Conservation (phyloP, 495 filamentous ascomycete species). For the Bacidia rubella region DNA sequence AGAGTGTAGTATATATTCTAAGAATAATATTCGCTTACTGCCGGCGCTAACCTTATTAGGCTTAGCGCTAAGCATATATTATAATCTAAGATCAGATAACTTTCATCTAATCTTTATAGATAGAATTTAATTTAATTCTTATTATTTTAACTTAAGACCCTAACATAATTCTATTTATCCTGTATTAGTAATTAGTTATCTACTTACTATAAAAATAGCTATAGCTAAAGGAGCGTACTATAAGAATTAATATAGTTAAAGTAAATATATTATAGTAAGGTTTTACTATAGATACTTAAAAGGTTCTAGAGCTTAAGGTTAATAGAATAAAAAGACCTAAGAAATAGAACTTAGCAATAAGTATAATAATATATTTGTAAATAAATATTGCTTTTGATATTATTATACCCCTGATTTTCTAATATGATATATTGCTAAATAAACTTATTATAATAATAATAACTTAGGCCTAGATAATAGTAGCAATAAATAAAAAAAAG, state of each 20-base stretch:
- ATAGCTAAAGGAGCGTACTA: background rate
- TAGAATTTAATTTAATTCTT: too few relatives aligned
- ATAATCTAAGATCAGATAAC: too few relatives aligned
- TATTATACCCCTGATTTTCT: too few relatives aligned
- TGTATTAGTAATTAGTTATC: background rate
- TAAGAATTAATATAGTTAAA: background rate
- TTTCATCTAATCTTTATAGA: too few relatives aligned
- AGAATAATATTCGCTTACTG: too few relatives aligned
- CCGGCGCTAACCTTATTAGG: too few relatives aligned
- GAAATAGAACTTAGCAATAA: background rate
- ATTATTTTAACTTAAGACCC: too few relatives aligned
- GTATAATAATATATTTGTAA: background rate
- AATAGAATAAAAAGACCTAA: background rate
- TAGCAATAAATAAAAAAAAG: slow-evolving; percentile 1
- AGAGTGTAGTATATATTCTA: too few relatives aligned
- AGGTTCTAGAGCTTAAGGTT: background rate
- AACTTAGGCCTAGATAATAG: background rate
- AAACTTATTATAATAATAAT: background rate
- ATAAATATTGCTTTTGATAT: too few relatives aligned
- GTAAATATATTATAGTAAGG: background rate
- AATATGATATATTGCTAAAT: background rate
- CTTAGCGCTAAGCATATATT: too few relatives aligned
- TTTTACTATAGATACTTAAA: background rate
- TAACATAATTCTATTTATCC: too few relatives aligned
- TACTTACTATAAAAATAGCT: background rate